Conservation (phyloP, 176 grass and related monocot genomes). For the Carex pumila region DNA sequence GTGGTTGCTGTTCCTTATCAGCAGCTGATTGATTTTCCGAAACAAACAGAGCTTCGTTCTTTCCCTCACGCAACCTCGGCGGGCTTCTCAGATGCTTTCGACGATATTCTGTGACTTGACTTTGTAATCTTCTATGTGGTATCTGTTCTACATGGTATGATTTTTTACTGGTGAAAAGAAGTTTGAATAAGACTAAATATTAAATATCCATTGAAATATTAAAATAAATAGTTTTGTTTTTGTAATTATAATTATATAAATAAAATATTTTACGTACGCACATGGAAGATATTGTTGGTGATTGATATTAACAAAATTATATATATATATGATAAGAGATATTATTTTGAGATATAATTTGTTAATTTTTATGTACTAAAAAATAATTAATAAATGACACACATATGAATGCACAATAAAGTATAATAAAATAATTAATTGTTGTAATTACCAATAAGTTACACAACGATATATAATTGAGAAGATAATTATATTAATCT, state of each 20-base stretch:
- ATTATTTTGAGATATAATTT: neutral
- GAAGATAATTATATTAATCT: neutral
- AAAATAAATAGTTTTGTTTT: no score
- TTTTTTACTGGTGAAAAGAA: no score
- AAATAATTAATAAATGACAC: neutral
- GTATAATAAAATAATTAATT: neutral
- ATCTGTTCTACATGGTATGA: neutral
- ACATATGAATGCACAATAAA: neutral
- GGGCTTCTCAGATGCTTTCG: neutral
- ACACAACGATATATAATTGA: neutral
- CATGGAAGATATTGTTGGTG: neutral
- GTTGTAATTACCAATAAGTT: neutral
- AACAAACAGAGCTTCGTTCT: slow-evolving; percentile 35
- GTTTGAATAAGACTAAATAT: no score
- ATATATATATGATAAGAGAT: neutral
- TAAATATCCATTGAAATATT: no score
- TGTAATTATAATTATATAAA: no score
- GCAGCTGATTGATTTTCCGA: slow-evolving; percentile 41
- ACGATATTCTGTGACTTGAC: slow-evolving; percentile 12
- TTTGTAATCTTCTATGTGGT: neutral
- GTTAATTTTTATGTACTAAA: neutral
- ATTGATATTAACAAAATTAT: neutral
- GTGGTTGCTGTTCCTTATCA: slow-evolving; percentile 6
- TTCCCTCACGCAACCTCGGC: slow-evolving; percentile 52
- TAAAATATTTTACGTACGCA: no score